Conservation (phyloP, 805 yeast genomes). For the Candida anglica region DNA sequence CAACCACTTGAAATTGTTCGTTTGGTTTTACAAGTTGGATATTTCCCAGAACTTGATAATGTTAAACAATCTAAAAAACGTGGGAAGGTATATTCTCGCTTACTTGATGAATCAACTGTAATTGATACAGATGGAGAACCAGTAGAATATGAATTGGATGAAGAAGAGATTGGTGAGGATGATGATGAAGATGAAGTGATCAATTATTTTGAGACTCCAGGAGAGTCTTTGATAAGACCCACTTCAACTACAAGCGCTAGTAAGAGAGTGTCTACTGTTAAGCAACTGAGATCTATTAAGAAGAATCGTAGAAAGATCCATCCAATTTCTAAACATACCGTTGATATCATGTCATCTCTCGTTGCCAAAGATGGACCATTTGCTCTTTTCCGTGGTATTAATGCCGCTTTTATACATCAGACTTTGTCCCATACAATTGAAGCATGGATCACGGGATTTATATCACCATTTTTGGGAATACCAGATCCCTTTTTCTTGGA, state of each 20-base stretch:
- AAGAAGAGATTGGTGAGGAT: constrained; percentile 22
- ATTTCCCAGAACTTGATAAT: constrained; percentile 38
- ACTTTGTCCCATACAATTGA: constrained; percentile 74
- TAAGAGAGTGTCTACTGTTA: not conserved
- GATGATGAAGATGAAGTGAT: constrained; percentile 27
- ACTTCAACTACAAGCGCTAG: too few relatives aligned
- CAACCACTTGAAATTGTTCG: constrained; percentile 90
- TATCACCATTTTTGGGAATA: constrained; percentile 74
- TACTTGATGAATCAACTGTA: constrained; percentile 10
- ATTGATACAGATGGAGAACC: not conserved
- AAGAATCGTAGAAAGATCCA: constrained; percentile 30
- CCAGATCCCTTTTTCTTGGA: constrained; percentile 91
- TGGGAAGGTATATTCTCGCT: constrained; percentile 9
- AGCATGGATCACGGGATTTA: constrained; percentile 88
- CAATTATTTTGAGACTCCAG: constrained; percentile 23
- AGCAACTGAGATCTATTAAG: not conserved
- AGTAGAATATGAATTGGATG: constrained; percentile 20
- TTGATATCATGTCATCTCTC: constrained; percentile 60
- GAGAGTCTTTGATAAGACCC: not conserved
- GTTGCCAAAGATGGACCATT: constrained; percentile 68
- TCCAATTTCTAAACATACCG: constrained; percentile 59
- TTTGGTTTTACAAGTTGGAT: constrained; percentile 76
- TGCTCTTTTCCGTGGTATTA: constrained; percentile 70
- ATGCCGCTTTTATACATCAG: constrained; percentile 74
- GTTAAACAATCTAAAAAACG: constrained; percentile 11